These are phyloP conservation scores for Cladosporium sp. DNA, from an alignment of 2,329 filamentous ascomycete genomes.

Conservation along the genomic window DNA sequence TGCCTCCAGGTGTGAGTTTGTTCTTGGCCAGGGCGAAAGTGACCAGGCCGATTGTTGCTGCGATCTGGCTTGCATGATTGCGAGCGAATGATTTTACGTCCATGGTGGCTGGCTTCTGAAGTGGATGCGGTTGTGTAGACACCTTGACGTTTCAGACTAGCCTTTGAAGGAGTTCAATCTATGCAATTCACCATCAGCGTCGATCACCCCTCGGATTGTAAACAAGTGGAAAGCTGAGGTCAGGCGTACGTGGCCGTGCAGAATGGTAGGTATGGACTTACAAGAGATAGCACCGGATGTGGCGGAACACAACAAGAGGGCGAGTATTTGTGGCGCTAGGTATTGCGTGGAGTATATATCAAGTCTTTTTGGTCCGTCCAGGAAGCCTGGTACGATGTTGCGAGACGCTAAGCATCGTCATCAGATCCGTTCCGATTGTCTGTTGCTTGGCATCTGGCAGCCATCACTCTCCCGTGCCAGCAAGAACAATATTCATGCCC, in stretches of 20 bases:
- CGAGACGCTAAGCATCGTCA: no score
- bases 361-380: no score
- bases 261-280: background rate
- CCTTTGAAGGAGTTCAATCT: background rate
- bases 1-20: slow-evolving; percentile 68
- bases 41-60: slow-evolving; percentile 28
- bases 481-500: no score
- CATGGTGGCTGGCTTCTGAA: background rate
- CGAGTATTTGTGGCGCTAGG: no score
- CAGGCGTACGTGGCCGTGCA: background rate
- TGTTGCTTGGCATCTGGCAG: no score
- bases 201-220: background rate
- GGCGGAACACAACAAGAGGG: no score
- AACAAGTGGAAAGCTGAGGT: background rate
- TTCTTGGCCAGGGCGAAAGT: slow-evolving; percentile 51
- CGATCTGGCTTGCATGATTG: slow-evolving; percentile 26
- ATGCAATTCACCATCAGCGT: background rate
- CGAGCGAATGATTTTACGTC: slow-evolving; percentile 17
- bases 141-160: no score
- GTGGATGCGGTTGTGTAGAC: background rate
- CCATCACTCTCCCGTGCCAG: background rate
- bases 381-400: no score
- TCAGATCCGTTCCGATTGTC: no score
- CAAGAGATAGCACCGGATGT: no score
- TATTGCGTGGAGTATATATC: no score